These are phyloP conservation scores for Metschnikowia santaceciliae DNA, from an alignment of 805 yeast genomes.

Conservation along the genomic window DNA sequence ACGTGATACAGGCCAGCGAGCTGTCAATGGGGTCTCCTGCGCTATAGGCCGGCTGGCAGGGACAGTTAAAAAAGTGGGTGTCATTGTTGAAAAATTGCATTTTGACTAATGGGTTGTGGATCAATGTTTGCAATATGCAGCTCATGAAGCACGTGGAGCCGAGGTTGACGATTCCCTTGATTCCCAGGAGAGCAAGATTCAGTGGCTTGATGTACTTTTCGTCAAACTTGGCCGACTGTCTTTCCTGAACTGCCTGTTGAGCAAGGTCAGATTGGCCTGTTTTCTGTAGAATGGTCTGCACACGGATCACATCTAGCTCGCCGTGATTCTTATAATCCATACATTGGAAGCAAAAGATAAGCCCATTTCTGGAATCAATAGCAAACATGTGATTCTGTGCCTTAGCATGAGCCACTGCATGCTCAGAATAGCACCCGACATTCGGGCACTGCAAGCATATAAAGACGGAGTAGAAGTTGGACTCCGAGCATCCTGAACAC, in stretches of 20 bases:
- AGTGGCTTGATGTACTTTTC: conserved; percentile 34
- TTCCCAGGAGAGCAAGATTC: conserved; percentile 63
- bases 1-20: conserved; percentile 62
- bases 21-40: conserved; percentile 24
- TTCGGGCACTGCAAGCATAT: conserved; percentile 73
- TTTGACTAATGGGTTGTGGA: conserved; percentile 87
- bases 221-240: conserved; percentile 3
- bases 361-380: conserved; percentile 64
- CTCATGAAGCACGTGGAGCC: conserved; percentile 98
- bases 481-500: conserved; percentile 48
- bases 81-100: conserved; percentile 70
- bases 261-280: conserved; percentile 1
- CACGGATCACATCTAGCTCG: conserved; percentile 50
- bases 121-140: conserved; percentile 78
- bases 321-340: conserved; percentile 65
- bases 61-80: conserved; percentile 56
- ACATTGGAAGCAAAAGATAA: conserved; percentile 77
- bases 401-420: conserved; percentile 32
- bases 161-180: conserved; percentile 85
- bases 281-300: conserved; percentile 10
- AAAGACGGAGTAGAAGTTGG: conserved; percentile 46
- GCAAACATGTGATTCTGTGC: conserved; percentile 35
- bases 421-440: conserved; percentile 58
- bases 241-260: conserved; percentile 1
- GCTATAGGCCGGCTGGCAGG: conserved; percentile 24